Base-by-base conservation (phyloP, 2,329 filamentous ascomycete species). In the Sporothrix dimorphospora region DNA sequence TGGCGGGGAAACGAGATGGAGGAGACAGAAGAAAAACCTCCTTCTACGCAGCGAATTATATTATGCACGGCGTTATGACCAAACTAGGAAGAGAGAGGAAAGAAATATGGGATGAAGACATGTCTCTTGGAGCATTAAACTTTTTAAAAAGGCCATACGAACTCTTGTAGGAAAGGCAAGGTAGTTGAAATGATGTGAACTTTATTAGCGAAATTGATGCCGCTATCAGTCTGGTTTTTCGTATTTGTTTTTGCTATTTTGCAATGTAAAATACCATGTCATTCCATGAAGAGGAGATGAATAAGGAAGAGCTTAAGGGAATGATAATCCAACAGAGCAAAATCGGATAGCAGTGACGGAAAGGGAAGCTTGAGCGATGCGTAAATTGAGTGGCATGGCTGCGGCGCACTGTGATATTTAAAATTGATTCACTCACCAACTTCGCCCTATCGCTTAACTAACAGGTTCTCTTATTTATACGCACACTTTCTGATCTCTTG, bases 1-100 rank as follows among this genome's bases (percentile, higher is more conserved):
- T n/a, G 30, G 27, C 7, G 9, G 21, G 19, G 21, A 14, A 30
- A 38, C 1, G 30, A 5, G 16, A 4, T 1, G n/a, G 19, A 40
- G n/a, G 4, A 24, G n/a, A 69, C 45, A 57, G n/a, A 69, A 69
- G 27, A 45, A 8, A 30, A 63, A 30, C 14, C 34, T 42, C 4
- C 27, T 42, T 40, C 34, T 40, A 24, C 11, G 42, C 27, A 59
- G 55, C 55, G 55, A 6, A 34, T 34, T 34, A 34, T 40, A 21
- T 59, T 16, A 38, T 59, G 55, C 55, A 40, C 21, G 30, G 55
- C 55, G 55, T 59, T 59, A 59, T 40, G 55, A 59, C 55, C 55
- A n/a, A 59, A 8, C 8, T 59, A 11, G 55, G 30, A 0, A 12
- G 30, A 59, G 19, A 53, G n/a, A 34, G 19, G 53, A 34, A 9